A percentile compares a stretch with the other conserved stretches of the same genome.
phyloP scores from a whole-genome alignment of 164 flowering plant genomes.

The Saururus chinensis region DNA sequence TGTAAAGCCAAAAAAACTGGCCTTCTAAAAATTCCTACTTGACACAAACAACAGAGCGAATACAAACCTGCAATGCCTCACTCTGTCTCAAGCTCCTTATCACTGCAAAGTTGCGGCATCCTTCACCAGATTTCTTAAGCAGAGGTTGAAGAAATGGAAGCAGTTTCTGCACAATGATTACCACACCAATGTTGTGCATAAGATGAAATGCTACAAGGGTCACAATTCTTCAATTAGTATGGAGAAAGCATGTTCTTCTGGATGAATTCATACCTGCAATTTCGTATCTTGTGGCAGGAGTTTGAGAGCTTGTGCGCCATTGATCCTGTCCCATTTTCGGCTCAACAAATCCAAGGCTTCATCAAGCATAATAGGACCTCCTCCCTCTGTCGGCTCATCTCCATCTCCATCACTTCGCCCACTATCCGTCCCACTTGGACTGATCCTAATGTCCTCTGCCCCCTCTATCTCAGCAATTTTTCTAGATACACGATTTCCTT shows the following conservation, averaged over 20 bases:
- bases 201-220: neutral
- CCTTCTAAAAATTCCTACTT: neutral
- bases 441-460: conserved; percentile 58
- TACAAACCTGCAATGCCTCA: conserved; percentile 85
- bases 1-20: neutral
- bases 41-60: neutral
- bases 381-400: conserved; percentile 72
- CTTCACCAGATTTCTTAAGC: conserved; percentile 82
- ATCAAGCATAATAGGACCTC: conserved; percentile 73
- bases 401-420: conserved; percentile 84
- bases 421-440: conserved; percentile 68
- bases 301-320: conserved; percentile 96
- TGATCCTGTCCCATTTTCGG: conserved; percentile 81
- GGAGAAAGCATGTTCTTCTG: neutral
- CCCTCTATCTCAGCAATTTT: conserved; percentile 94
- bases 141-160: conserved; percentile 97
- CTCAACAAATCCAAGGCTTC: conserved; percentile 81
- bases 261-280: conserved; percentile 54
- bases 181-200: neutral
- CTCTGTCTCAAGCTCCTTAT: conserved; percentile 80
- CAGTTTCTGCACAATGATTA: conserved; percentile 49
- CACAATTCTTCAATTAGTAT: neutral
- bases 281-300: conserved; percentile 88
- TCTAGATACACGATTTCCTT: conserved; percentile 44
- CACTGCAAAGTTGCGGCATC: conserved; percentile 71